phyloP scores from a whole-genome alignment of 768 basidiomycete genomes.

The Lactarius tabidus region DNA sequence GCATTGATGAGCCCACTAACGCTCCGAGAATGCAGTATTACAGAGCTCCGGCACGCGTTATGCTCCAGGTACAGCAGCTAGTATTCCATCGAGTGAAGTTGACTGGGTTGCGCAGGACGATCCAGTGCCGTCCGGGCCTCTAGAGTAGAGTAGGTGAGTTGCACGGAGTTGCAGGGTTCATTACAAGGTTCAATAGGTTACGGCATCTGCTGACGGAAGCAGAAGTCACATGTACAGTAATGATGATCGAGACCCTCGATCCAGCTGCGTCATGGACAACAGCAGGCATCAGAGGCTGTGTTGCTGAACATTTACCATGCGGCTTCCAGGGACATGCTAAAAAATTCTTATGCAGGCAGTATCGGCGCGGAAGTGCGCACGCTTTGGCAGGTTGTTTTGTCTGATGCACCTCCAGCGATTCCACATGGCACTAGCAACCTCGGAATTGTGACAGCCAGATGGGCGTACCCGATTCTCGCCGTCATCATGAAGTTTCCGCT shows the following conservation, averaged over 20 bases:
- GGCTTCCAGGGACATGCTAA: constrained; percentile 20
- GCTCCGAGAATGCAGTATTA: constrained; percentile 6
- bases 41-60: not conserved
- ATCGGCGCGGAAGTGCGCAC: not conserved
- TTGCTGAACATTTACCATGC: constrained; percentile 23
- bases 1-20: constrained; percentile 9
- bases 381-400: not conserved
- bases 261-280: constrained; percentile 1
- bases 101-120: not conserved
- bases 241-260: not conserved
- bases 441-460: not conserved
- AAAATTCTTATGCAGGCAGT: not conserved
- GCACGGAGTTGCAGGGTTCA: too few relatives aligned
- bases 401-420: not conserved
- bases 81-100: not conserved
- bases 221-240: constrained; percentile 8
- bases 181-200: too few relatives aligned
- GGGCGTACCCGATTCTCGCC: not conserved
- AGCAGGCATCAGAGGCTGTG: constrained; percentile 19
- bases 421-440: not conserved
- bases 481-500: not conserved
- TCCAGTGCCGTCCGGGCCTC: not conserved
- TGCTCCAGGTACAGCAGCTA: not conserved
- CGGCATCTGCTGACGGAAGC: not conserved
- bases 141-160: not conserved